Percentiles rank a stretch among this genome's conserved stretches.
phyloP scores from a whole-genome alignment of 768 basidiomycete species.

The Tulasnella calospora region DNA sequence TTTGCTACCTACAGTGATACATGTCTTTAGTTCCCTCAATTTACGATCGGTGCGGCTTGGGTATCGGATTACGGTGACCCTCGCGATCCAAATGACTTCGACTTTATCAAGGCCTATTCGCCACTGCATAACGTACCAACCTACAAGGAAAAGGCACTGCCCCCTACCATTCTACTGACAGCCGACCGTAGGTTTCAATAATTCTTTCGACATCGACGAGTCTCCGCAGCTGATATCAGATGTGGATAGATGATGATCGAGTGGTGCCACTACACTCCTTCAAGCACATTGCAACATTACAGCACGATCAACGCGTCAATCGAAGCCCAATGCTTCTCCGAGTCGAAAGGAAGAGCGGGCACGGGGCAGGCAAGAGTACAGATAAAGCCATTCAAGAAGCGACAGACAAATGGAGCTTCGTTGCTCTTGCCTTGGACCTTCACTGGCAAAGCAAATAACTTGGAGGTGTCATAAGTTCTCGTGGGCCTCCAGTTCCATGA shows the following conservation, averaged over 20 bases:
- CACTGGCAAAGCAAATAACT: slow-evolving; percentile 29
- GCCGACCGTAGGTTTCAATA: slow-evolving; percentile 59
- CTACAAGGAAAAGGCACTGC: slow-evolving; percentile 48
- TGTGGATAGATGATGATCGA: slow-evolving; percentile 70
- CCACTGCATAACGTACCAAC: slow-evolving; percentile 69
- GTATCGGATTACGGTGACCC: slow-evolving; percentile 74
- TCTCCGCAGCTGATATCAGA: neutral
- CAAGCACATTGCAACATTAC: slow-evolving; percentile 75
- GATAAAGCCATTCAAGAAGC: slow-evolving; percentile 68
- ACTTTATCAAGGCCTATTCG: slow-evolving; percentile 76
- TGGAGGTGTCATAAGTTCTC: neutral
- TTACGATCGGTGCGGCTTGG: slow-evolving; percentile 60
- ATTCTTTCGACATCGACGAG: neutral
- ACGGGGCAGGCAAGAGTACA: slow-evolving; percentile 75
- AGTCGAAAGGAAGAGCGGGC: slow-evolving; percentile 74
- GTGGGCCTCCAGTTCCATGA: too few relatives aligned
- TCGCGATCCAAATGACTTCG: slow-evolving; percentile 69
- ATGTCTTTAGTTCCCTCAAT: neutral
- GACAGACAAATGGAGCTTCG: slow-evolving; percentile 74
- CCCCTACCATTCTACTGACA: slow-evolving; percentile 69
- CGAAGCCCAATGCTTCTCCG: slow-evolving; percentile 68
- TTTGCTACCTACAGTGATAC: neutral
- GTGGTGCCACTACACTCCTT: slow-evolving; percentile 82
- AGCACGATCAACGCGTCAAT: slow-evolving; percentile 59
- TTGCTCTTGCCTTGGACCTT: slow-evolving; percentile 59